phyloP scores from a whole-genome alignment of 768 basidiomycete species.

The Leccinum variicolor region DNA sequence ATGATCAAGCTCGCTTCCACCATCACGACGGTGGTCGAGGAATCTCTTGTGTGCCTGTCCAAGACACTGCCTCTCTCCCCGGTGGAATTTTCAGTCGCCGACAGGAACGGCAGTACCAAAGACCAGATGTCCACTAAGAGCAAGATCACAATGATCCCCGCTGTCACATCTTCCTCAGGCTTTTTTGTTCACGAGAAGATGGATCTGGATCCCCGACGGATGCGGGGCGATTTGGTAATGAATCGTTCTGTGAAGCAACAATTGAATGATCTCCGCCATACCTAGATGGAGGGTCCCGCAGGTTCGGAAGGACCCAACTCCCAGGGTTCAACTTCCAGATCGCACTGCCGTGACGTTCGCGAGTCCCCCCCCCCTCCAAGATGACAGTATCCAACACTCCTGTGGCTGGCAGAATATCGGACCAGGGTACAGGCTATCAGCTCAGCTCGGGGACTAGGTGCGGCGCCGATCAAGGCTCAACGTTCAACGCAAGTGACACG shows the following conservation, averaged over 20 bases:
- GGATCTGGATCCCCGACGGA: not conserved
- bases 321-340: not conserved
- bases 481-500: not conserved
- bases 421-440: not conserved
- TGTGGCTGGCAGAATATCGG: not conserved
- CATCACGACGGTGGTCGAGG: not conserved
- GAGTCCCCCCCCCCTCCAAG: not conserved
- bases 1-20: not conserved
- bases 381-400: not conserved
- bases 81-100: slow-evolving; percentile 9
- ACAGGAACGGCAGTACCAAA: slow-evolving; percentile 1
- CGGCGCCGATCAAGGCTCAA: not conserved
- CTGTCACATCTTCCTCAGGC: not conserved
- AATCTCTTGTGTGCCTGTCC: not conserved
- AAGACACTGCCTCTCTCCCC: not conserved
- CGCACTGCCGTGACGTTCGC: not conserved
- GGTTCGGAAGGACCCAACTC: not conserved
- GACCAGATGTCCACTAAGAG: not conserved
- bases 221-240: slow-evolving; percentile 1
- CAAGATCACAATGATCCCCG: not conserved
- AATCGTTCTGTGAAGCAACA: not conserved
- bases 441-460: not conserved
- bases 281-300: not conserved
- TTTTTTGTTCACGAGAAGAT: not conserved
- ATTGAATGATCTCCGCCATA: not conserved